Percentiles rank a stretch among this genome's conserved stretches.
Conservation (phyloP, 202 grass and related monocot species). For the Cymbopogon flexuosus region DNA sequence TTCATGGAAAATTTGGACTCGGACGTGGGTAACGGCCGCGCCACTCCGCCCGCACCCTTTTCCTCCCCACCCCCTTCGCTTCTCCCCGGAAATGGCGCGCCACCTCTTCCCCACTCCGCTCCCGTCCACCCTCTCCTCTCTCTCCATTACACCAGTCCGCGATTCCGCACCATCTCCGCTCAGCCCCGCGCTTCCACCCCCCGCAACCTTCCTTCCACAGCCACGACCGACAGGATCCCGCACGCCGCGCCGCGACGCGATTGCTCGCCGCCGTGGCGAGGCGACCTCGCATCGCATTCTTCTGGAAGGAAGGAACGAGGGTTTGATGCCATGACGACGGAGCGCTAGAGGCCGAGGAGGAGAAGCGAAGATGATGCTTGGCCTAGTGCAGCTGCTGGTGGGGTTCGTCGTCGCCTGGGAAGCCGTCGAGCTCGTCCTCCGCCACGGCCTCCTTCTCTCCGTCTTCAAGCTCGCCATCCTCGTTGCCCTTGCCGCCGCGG, state of each 20-base stretch:
- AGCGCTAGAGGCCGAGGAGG: background rate
- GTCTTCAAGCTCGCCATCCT: slow-evolving; percentile 31
- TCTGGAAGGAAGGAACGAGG: background rate
- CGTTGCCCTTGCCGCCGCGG: slow-evolving; percentile 8
- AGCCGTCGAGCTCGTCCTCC: slow-evolving; percentile 47
- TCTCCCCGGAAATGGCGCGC: slow-evolving; percentile 45
- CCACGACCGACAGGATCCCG: slow-evolving; percentile 12
- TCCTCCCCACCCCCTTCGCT: background rate
- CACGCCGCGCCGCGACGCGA: background rate
- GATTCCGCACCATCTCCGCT: slow-evolving; percentile 10
- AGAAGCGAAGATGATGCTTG: slow-evolving; percentile 29
- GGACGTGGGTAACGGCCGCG: slow-evolving; percentile 38
- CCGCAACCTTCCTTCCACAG: background rate
- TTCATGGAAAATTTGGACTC: background rate
- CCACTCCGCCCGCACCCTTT: slow-evolving; percentile 19
- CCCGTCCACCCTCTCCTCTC: background rate
- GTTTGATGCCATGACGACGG: slow-evolving; percentile 13
- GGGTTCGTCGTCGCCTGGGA: slow-evolving; percentile 51
- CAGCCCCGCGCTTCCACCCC: background rate
- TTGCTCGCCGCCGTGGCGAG: background rate
- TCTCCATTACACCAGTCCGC: slow-evolving; percentile 35
- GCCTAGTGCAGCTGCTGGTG: slow-evolving; percentile 48
- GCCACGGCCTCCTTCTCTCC: slow-evolving; percentile 43
- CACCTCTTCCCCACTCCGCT: slow-evolving; percentile 51
- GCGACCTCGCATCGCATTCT: background rate